Evolutionary conservation across 495 filamentous ascomycete species (phyloP), one percentile per base, ranked within the genome.

Genomic region (Platismatia glauca): DNA sequence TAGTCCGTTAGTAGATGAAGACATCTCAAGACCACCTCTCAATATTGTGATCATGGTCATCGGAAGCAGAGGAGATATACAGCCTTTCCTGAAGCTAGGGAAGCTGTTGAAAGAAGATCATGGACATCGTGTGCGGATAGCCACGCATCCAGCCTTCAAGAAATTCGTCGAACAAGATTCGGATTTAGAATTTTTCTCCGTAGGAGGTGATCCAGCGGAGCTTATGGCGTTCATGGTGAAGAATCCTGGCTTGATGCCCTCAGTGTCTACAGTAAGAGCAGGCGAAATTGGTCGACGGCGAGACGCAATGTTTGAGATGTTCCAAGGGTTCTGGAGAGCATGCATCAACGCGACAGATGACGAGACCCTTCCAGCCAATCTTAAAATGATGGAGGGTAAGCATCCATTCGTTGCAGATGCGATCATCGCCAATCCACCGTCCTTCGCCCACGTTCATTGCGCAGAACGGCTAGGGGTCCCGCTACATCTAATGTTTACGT

Each of bases 41-140:
- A 91, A 89, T 69, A 85, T 91, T 20, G 88, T 90, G 0, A 81
- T 91, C 31, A 89, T 90, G 78, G 88, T 91, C 8, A 88, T 91
- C 60, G 88, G 88, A 0, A 87, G 83, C 9, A 69, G 88, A 56
- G 88, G 88, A 11, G 88, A 91, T 70, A 86, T 89, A 35, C 88
- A 91, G 68, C 88, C 89, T 0, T 91, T 91, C 63, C 72, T 91
- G 6, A 83, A 84, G 50, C 74, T 91, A 41, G 86, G 87, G 8
- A 85, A 86, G 71, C 77, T 86, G 7, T 75, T 91, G 20, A 83
- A 85, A 60, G 81, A 79, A 58, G 67, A 68, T 20, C 62, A 74
- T 63, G 75, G 76, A 20, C 78, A 80, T 70, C 80, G 84, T 1
- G 80, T 89, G 3, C 78, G 86, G 13, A 67, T 89, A 29, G 84